phyloP scores from a whole-genome alignment of 352 stramenopile genomes.

The Nothophytophthora sp. region DNA sequence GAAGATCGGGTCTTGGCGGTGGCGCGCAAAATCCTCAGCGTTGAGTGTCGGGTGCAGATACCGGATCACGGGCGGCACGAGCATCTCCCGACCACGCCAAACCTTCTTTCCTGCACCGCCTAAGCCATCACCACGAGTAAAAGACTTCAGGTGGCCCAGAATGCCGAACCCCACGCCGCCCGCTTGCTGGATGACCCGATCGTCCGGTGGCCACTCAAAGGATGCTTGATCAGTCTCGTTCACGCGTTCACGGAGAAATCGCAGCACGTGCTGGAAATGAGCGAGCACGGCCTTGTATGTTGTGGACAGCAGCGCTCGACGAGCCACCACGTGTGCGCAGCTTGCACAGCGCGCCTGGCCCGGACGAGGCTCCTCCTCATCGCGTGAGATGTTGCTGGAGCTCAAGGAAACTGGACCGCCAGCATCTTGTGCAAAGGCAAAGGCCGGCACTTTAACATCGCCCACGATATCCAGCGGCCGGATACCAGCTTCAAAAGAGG shows the following conservation, averaged over 20 bases:
- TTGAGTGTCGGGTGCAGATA: constrained; percentile 89
- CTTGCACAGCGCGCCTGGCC: constrained; percentile 79
- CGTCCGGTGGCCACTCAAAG: constrained; percentile 91
- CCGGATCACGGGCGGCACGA: constrained; percentile 93
- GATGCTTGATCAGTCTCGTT: constrained; percentile 45
- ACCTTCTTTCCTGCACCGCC: constrained; percentile 1
- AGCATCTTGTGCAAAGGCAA: constrained; percentile 38
- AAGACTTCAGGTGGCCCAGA: constrained; percentile 33
- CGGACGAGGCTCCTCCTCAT: constrained; percentile 18
- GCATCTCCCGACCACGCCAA: constrained; percentile 48
- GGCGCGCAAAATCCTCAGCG: constrained; percentile 83
- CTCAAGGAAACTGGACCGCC: constrained; percentile 18
- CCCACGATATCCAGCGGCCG: constrained; percentile 65
- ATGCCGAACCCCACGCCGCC: constrained; percentile 94
- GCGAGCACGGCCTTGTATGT: constrained; percentile 95
- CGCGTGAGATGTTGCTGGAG: not conserved
- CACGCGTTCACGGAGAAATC: constrained; percentile 48
- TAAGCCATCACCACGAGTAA: constrained; percentile 11
- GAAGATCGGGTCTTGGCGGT: constrained; percentile 93
- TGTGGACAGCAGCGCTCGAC: constrained; percentile 79
- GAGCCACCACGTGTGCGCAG: constrained; percentile 72
- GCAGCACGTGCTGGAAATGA: constrained; percentile 92
- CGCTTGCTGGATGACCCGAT: constrained; percentile 85
- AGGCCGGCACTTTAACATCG: constrained; percentile 66
- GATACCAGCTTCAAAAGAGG: constrained; percentile 13